Evolutionary conservation across 2,329 filamentous ascomycete genomes (phyloP), one percentile per base, ranked within the genome.

Genomic region (Parastagonospora nodorum): DNA sequence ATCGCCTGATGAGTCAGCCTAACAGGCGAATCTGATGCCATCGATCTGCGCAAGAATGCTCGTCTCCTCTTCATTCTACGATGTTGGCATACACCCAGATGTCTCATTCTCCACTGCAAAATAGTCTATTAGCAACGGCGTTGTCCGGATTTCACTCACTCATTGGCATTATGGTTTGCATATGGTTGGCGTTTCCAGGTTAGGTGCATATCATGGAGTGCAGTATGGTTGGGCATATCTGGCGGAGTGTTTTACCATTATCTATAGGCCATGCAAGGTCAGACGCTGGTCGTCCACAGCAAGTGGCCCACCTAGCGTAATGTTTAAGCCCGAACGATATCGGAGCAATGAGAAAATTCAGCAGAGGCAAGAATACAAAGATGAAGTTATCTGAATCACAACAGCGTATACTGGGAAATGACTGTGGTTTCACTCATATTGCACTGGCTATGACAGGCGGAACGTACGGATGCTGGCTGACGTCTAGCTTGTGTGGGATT

Each of bases 1-100:
- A 74, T 46, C 58, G 68, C 14, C 51, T 72, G 30, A 55, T 72
- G 14, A 68, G 60, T 31, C 60, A 68, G 35, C 68, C 69, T 2
- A 64, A 61, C 31, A 60, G 68, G 29, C 63, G 67, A 31, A 62
- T 69, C 42, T 69, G 49, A 64, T 15, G 39, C 15, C 42, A n/a
- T 14, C 11, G n/a, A n/a, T 11, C 10, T 10, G 28, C 14, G 11
- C 8, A 8, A 32, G 9, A 28, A 24, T 24, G 10, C 31, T 15
- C 41, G 31, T 40, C 12, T 16, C 14, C 31, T 39, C 16, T 15
- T 27, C 15, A 38, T 28, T 44, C 24, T 45, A 31, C 37, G 36
- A 40, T 28, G 12, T 33, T 30, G 44, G 7, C 37, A 15, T 41
- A 33, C 14, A 42, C 48, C 12, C 28, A 32, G 19, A 40, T 41